phyloP scores from a whole-genome alignment of 2,329 filamentous ascomycete species.

The Ramichloridium luteum region DNA sequence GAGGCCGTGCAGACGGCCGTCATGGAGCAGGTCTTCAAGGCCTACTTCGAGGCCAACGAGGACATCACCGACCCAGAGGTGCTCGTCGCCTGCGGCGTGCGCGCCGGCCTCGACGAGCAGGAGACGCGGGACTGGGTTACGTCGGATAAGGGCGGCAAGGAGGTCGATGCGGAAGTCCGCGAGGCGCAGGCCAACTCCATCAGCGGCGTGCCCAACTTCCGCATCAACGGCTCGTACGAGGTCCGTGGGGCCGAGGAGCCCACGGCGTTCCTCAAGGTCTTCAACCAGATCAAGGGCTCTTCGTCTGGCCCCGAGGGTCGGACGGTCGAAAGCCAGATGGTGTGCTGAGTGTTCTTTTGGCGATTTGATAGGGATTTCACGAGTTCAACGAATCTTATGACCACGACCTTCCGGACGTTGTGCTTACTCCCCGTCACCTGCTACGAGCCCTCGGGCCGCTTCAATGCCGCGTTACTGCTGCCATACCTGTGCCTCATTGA shows the following conservation, averaged over 20 bases:
- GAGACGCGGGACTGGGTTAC: slow-evolving; percentile 34
- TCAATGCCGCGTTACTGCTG: too few relatives aligned
- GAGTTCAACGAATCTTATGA: too few relatives aligned
- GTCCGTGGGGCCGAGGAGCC: slow-evolving; percentile 63
- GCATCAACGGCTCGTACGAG: slow-evolving; percentile 55
- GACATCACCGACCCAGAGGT: slow-evolving; percentile 34
- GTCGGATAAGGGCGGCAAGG: slow-evolving; percentile 31
- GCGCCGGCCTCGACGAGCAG: slow-evolving; percentile 31
- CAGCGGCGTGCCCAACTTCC: slow-evolving; percentile 62
- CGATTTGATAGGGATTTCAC: too few relatives aligned
- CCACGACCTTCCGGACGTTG: too few relatives aligned
- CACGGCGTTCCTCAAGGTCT: slow-evolving; percentile 51
- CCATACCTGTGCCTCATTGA: too few relatives aligned
- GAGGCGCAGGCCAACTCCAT: slow-evolving; percentile 39
- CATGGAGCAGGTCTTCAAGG: slow-evolving; percentile 50
- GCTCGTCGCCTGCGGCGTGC: slow-evolving; percentile 29
- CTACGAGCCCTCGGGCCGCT: too few relatives aligned
- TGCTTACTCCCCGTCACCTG: too few relatives aligned
- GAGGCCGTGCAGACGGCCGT: slow-evolving; percentile 46
- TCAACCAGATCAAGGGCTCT: slow-evolving; percentile 51
- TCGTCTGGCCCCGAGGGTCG: too few relatives aligned
- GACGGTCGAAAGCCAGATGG: too few relatives aligned
- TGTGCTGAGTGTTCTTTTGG: too few relatives aligned
- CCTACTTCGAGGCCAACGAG: slow-evolving; percentile 39
- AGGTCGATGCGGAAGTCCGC: slow-evolving; percentile 36